These are phyloP conservation scores for Aspergillus kassunensis DNA, from an alignment of 495 filamentous ascomycete species.

Conservation along the genomic window DNA sequence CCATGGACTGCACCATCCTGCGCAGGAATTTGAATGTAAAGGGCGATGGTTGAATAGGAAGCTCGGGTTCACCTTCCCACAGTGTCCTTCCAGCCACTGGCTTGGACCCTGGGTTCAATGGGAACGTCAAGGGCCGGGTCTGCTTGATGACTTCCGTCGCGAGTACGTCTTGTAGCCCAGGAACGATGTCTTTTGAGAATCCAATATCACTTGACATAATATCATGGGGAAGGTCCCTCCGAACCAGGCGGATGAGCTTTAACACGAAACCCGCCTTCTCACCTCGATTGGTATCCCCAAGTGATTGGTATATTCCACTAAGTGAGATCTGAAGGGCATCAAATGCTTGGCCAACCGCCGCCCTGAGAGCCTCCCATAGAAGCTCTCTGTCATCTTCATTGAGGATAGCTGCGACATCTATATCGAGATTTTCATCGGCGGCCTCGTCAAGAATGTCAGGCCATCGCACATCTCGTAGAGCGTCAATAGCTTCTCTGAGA, in stretches of 20 bases:
- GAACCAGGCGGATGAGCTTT: slow-evolving; percentile 70
- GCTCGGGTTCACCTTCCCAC: slow-evolving; percentile 72
- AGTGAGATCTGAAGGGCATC: slow-evolving; percentile 55
- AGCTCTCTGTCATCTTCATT: slow-evolving; percentile 68
- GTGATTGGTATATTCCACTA: slow-evolving; percentile 37
- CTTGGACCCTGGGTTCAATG: slow-evolving; percentile 13
- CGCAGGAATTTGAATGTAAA: slow-evolving; percentile 70
- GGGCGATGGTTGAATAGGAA: slow-evolving; percentile 81
- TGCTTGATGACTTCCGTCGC: slow-evolving; percentile 31
- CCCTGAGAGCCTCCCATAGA: slow-evolving; percentile 57
- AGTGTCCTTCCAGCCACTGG: slow-evolving; percentile 50
- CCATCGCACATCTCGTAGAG: slow-evolving; percentile 66
- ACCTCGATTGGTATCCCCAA: slow-evolving; percentile 40
- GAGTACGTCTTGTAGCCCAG: slow-evolving; percentile 55
- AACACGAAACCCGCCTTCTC: slow-evolving; percentile 67
- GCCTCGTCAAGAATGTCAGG: slow-evolving; percentile 71
- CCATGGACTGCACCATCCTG: slow-evolving; percentile 63
- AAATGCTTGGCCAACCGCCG: slow-evolving; percentile 56
- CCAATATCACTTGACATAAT: slow-evolving; percentile 36
- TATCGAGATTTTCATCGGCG: slow-evolving; percentile 67
- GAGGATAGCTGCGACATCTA: slow-evolving; percentile 55
- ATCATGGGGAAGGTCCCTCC: slow-evolving; percentile 54
- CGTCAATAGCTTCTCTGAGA: slow-evolving; percentile 57
- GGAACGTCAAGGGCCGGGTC: slow-evolving; percentile 10
- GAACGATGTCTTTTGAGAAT: slow-evolving; percentile 44